phyloP scores from a whole-genome alignment of 345 rosid species.

The Sonneratia alba region DNA sequence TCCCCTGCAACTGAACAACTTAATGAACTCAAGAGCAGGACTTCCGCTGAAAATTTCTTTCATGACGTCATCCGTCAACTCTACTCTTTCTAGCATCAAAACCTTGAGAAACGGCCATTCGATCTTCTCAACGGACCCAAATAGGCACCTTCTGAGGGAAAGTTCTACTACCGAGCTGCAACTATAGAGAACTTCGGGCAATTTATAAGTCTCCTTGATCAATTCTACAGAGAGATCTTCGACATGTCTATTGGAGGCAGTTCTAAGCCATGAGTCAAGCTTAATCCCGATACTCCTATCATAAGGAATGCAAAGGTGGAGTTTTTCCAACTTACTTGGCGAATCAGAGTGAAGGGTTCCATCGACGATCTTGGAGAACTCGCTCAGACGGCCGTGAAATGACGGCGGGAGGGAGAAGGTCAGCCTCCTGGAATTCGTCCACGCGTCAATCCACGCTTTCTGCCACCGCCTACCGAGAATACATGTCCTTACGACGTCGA shows the following conservation, averaged over 20 bases:
- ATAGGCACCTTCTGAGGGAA: not conserved
- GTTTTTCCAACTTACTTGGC: not conserved
- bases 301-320: not conserved
- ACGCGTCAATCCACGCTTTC: not conserved
- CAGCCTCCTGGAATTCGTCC: not conserved
- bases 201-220: not conserved
- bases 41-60: not conserved
- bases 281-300: not conserved
- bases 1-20: not conserved
- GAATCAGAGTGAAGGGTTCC: not conserved
- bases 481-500: conserved; percentile 4
- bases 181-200: not conserved
- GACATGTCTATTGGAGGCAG: not conserved
- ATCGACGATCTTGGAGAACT: not conserved
- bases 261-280: not conserved
- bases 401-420: not conserved
- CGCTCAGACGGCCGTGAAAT: not conserved
- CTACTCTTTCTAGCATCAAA: not conserved
- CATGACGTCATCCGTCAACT: not conserved
- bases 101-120: conserved; percentile 1
- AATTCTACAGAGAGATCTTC: not conserved
- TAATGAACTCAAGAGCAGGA: not conserved
- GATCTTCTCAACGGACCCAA: not conserved
- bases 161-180: not conserved
- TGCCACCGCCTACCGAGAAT: not conserved